Base-by-base conservation (phyloP, 768 basidiomycete genomes). In the Scleroderma citrinum region DNA sequence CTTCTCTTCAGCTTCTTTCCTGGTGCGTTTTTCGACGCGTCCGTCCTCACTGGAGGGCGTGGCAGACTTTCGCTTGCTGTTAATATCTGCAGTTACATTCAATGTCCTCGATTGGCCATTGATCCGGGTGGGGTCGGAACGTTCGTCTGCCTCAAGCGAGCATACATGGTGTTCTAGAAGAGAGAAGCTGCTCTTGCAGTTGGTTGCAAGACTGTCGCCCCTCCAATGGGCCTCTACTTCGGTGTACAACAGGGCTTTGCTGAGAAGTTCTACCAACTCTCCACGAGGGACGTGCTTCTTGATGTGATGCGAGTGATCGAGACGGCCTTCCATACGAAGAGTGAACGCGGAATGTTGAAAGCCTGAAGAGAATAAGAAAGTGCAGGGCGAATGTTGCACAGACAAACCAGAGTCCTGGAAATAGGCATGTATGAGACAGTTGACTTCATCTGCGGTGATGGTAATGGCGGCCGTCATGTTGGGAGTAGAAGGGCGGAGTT, bases 211-310 rank as follows among this genome's bases (percentile, higher is more conserved):
- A 31, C 73, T 70, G 59, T 81, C 80, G 8, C 75, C 76, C 52
- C 80, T 78, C 83, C 86, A 92, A 58, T 92, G 90, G 7, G 83
- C 76, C 71, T 92, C 90, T 46, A 87, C 86, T 68, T 92, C 90
- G 17, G 76, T 72, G 56, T 89, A 92, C 10, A 92, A 76, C 16
- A 92, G 70, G 3, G 90, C 81, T 67, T 89, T 92, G 61, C 78
- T 76, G 30, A 92, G 77, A 20, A 91, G 79, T 49, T 92, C 87
- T 35, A 90, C 72, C 21, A 92, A 76, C 61, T 91, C 87, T 11
- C 90, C 90, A 17, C 88, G 80, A 21, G 82, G 84, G 45, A 92
- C 82, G 51, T 87, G 84, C 60, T 83, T 86, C 54, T 76, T 72
- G 51, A 83, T 76, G 54, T 82, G 74, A 39, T 83, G 76, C 2